Evolutionary conservation across 2,329 filamentous ascomycete species (phyloP).

Genomic region (Claviceps spartinae): DNA sequence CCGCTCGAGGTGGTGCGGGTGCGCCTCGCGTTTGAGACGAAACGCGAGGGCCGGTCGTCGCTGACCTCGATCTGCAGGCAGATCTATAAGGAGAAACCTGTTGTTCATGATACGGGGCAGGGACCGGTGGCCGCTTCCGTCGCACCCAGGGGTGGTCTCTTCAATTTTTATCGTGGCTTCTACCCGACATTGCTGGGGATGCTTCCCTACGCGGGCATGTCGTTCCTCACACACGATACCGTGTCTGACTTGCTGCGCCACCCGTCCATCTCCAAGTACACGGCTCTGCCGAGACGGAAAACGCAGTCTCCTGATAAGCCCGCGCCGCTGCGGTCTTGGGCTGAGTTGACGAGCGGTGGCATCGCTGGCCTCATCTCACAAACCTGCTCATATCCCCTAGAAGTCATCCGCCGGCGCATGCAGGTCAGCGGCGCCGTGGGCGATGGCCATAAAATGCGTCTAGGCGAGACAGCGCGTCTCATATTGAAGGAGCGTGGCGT

Average conservation of each 20-base stretch:
- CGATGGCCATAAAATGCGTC: conserved; percentile 65
- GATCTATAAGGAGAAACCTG: conserved; percentile 69
- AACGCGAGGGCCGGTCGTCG: conserved; percentile 53
- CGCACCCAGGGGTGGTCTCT: conserved; percentile 51
- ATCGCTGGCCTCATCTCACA: conserved; percentile 81
- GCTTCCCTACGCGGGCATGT: conserved; percentile 91
- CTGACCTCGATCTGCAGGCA: conserved; percentile 65
- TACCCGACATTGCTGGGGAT: conserved; percentile 82
- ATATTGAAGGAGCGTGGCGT: conserved; percentile 66
- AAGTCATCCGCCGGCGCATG: conserved; percentile 86
- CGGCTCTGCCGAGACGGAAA: conserved; percentile 53
- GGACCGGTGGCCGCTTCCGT: conserved; percentile 27
- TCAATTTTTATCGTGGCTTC: conserved; percentile 95
- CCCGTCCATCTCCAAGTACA: conserved; percentile 53
- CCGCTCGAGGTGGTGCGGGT: conserved; percentile 88
- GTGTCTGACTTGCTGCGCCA: conserved; percentile 71
- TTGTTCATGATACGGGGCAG: conserved; percentile 10
- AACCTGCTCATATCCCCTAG: conserved; percentile 83
- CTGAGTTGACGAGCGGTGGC: conserved; percentile 73
- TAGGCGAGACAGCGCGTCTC: conserved; percentile 62
- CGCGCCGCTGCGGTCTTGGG: conserved; percentile 67
- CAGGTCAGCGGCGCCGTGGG: conserved; percentile 92
- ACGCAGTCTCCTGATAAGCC: conserved; percentile 45
- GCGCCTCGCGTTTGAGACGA: conserved; percentile 88
- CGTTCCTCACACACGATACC: conserved; percentile 89